A percentile compares a stretch with the other conserved stretches of the same genome.
Conservation (phyloP, 2,329 filamentous ascomycete genomes). For the Scedosporium aurantiacum region DNA sequence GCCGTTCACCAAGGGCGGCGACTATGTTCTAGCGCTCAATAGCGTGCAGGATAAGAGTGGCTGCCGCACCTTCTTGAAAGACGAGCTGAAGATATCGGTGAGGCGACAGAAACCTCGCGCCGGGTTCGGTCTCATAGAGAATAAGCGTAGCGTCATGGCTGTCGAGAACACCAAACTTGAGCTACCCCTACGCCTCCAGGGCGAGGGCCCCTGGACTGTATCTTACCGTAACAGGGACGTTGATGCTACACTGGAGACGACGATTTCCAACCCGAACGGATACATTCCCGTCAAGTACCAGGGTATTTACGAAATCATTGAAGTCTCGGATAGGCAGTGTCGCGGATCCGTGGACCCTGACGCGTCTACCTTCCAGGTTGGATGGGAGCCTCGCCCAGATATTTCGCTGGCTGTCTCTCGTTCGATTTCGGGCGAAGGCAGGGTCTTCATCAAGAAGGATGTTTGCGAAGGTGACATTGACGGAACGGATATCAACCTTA, state of each 20-base stretch:
- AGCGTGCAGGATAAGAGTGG: conserved; percentile 77
- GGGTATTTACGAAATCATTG: conserved; percentile 70
- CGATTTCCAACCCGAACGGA: conserved; percentile 54
- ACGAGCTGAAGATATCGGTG: conserved; percentile 76
- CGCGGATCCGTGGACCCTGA: conserved; percentile 67
- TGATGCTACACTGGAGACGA: conserved; percentile 13
- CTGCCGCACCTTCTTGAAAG: conserved; percentile 77
- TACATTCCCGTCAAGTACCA: conserved; percentile 51
- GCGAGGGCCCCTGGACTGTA: conserved; percentile 74
- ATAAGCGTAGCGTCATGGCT: conserved; percentile 61
- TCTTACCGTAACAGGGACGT: conserved; percentile 55
- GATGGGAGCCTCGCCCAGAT: conserved; percentile 74
- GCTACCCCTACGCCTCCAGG: conserved; percentile 75
- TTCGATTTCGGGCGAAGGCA: conserved; percentile 40
- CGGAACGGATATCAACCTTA: conserved; percentile 68
- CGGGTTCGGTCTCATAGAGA: conserved; percentile 76
- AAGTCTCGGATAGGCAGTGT: conserved; percentile 69
- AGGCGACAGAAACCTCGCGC: conserved; percentile 79
- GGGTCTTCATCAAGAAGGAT: conserved; percentile 59
- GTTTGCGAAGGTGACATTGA: conserved; percentile 95
- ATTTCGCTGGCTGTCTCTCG: conserved; percentile 56
- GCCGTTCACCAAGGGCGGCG: conserved; percentile 66
- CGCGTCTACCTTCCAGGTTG: conserved; percentile 65
- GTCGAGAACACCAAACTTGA: conserved; percentile 65
- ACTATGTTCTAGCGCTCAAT: conserved; percentile 77